These are phyloP conservation scores for Brettanomyces sp. DNA, from an alignment of 805 yeast species.

Conservation along the genomic window DNA sequence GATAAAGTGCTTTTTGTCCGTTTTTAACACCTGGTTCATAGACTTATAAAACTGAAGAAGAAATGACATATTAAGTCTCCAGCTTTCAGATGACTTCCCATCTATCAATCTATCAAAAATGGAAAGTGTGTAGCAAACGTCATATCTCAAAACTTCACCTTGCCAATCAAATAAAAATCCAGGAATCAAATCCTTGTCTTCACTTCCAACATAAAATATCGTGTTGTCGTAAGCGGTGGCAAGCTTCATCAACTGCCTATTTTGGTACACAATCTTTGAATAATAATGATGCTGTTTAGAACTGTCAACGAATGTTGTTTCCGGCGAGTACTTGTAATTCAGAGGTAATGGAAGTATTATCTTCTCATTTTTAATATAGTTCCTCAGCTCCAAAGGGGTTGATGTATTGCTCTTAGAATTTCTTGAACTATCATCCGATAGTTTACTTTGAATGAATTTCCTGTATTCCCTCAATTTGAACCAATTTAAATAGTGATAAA, in stretches of 20 bases:
- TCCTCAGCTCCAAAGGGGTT: conserved; percentile 11
- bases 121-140: conserved; percentile 14
- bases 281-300: conserved; percentile 11
- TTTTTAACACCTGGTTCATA: conserved; percentile 17
- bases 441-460: conserved; percentile 10
- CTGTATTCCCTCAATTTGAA: conserved; percentile 14
- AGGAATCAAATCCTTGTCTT: conserved; percentile 2
- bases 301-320: conserved; percentile 12
- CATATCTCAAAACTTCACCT: conserved; percentile 12
- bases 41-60: conserved; percentile 19
- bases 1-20: conserved; percentile 3
- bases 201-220: background rate
- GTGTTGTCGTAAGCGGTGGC: conserved; percentile 7
- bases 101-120: conserved; percentile 15
- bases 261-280: conserved; percentile 11
- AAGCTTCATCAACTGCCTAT: conserved; percentile 13
- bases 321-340: conserved; percentile 15
- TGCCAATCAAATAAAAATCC: conserved; percentile 11
- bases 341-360: conserved; percentile 21
- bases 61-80: conserved; percentile 14
- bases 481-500: conserved; percentile 13
- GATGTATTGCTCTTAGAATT: conserved; percentile 5
- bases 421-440: conserved; percentile 16
- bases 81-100: conserved; percentile 11
- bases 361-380: conserved; percentile 16